These are phyloP conservation scores for Phlyctochytrium bullatum DNA, from an alignment of 192 early-diverging fungal genomes.

Conservation along the genomic window DNA sequence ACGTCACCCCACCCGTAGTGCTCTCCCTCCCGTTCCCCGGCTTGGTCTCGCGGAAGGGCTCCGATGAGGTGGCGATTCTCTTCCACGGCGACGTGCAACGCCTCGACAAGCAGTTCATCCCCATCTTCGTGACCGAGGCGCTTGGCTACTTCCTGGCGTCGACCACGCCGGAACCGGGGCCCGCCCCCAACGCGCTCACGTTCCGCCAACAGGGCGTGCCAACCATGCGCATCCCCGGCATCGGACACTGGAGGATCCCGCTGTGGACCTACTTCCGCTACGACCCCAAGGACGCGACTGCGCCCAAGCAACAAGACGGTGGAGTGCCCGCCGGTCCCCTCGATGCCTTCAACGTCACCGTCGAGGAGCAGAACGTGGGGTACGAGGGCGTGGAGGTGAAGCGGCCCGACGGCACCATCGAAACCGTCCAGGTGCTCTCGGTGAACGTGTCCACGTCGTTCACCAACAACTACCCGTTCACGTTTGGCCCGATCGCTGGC, in stretches of 20 bases:
- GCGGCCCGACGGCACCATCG: background rate
- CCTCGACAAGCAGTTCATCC: background rate
- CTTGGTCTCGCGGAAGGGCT: background rate
- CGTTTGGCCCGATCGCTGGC: background rate
- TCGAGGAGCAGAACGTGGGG: background rate
- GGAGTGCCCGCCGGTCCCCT: background rate
- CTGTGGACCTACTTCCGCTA: constrained; percentile 1
- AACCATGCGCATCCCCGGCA: background rate
- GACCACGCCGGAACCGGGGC: background rate
- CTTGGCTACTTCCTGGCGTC: background rate
- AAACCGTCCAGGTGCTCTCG: background rate
- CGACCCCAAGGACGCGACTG: background rate
- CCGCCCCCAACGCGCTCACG: background rate
- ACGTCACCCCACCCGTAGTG: background rate
- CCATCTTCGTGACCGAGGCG: background rate
- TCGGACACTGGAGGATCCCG: background rate
- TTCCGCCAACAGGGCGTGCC: background rate
- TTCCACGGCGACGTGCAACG: background rate
- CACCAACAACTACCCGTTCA: background rate
- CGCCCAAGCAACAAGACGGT: background rate
- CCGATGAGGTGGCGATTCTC: background rate
- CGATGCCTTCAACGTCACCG: background rate
- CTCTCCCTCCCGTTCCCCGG: background rate
- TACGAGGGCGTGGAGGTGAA: background rate
- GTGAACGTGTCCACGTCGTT: background rate